Percentiles rank a stretch among this genome's conserved stretches.
phyloP scores from a whole-genome alignment of 257 asterid species.

The Scutellaria baicalensis region DNA sequence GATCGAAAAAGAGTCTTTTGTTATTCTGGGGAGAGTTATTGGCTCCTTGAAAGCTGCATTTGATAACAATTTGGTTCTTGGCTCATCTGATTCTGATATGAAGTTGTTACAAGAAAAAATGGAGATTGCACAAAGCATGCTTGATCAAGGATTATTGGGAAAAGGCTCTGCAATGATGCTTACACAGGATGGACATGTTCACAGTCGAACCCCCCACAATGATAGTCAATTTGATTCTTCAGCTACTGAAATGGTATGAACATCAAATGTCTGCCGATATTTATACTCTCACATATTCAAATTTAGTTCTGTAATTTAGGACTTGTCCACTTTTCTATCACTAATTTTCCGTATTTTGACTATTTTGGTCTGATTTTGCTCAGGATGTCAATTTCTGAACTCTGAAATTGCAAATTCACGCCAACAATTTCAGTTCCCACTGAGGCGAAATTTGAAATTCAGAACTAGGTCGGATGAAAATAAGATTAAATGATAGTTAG shows the following conservation, averaged over 20 bases:
- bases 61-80: slow-evolving; percentile 23
- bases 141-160: slow-evolving; percentile 18
- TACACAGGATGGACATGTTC: slow-evolving; percentile 8
- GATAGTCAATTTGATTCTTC: slow-evolving; percentile 12
- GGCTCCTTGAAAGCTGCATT: slow-evolving; percentile 28
- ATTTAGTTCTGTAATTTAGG: too few species aligned
- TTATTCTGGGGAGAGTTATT: slow-evolving; percentile 47
- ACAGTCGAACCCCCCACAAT: slow-evolving; percentile 16
- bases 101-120: slow-evolving; percentile 35
- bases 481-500: too few species aligned
- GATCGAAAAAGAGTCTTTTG: slow-evolving; percentile 43
- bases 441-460: too few species aligned
- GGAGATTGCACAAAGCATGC: slow-evolving; percentile 29
- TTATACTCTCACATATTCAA: background rate
- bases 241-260: slow-evolving; percentile 30
- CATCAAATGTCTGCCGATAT: background rate
- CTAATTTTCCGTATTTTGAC: too few species aligned
- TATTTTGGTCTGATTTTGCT: too few species aligned
- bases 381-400: too few species aligned
- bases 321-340: too few species aligned
- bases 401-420: too few species aligned
- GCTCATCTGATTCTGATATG: slow-evolving; percentile 40
- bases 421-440: too few species aligned
- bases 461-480: too few species aligned
- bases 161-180: slow-evolving; percentile 16